Evolutionary conservation across 768 basidiomycete genomes (phyloP).

Genomic region (Suillus lakei): DNA sequence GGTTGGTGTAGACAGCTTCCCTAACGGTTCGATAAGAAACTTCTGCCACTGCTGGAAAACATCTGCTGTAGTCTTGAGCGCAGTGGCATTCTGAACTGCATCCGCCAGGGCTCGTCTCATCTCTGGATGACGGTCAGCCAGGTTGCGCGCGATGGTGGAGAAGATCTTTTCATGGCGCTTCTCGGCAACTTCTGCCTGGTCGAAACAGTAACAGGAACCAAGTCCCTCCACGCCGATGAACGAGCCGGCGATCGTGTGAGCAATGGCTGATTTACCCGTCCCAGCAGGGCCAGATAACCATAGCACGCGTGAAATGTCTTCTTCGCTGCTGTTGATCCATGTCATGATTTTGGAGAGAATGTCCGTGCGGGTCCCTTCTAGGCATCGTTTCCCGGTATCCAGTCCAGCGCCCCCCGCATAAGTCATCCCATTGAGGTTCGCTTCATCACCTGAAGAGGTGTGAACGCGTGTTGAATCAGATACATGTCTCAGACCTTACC

Average conservation of each 20-base stretch:
- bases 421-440: no score
- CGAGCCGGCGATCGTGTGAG: no score
- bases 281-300: no score
- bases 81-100: background rate
- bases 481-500: background rate
- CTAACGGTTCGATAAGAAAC: no score
- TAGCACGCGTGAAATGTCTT: background rate
- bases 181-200: slow-evolving; percentile 6
- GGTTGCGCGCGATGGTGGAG: background rate
- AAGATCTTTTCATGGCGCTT: background rate
- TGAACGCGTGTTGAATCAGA: no score
- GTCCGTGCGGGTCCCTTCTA: slow-evolving; percentile 1
- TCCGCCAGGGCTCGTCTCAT: slow-evolving; percentile 1
- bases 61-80: slow-evolving; percentile 1
- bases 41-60: no score
- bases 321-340: background rate
- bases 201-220: slow-evolving; percentile 25
- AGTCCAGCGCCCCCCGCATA: slow-evolving; percentile 1
- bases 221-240: no score
- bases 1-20: no score
- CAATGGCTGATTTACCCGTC: no score
- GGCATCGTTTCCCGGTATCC: slow-evolving; percentile 2
- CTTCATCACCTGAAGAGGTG: no score
- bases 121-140: background rate
- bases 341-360: slow-evolving; percentile 1